Base-by-base conservation (phyloP, 202 grass and related monocot genomes). In the Carex sylvatica region DNA sequence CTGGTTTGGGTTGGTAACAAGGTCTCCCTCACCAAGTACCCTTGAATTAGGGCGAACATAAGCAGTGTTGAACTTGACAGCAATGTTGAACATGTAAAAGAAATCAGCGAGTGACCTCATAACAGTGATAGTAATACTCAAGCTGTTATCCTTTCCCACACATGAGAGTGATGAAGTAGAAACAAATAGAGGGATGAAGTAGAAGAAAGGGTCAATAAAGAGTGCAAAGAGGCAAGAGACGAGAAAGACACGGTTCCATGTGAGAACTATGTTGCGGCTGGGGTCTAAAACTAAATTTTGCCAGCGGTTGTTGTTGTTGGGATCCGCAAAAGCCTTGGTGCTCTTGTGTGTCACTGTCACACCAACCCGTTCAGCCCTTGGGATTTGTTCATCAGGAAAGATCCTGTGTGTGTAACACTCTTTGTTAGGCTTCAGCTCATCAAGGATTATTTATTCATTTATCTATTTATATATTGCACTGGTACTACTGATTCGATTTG, bases 161-260 rank as follows among this genome's bases (percentile, higher is more conserved):
- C 92, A 98, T 42, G 70, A 56, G 1, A 8, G 6, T 7, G 36
- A 40, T 6, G 33, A 4, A 40, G 36, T 6, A 4, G 31, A 33
- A 33, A 0, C 31, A 75, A 92, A 52, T 14, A 90, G 77, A 15
- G 89, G 91, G 65, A 95, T 64, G 73, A 86, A 93, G 61, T 92
- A 95, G 93, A 88, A 95, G 54, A 99, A 88, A 18, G 96, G 93
- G 84, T 99, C 93, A 0, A 93, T 80, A 72, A 95, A 93, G 63
- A 96, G 88, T 12, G 93, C 89, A 70, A 90, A 87, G 59, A 99
- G 79, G 78, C 91, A 93, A 19, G 91, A 82, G 38, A 87, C 11
- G 7, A 95, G 88, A 70, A 83, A 93, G 36, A 95, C 78, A 53
- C 86, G 90, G 73, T 99, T 99, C 96, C 93, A 99, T 78, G 5